A percentile compares a stretch with the other conserved stretches of the same genome.
phyloP scores from a whole-genome alignment of 2,329 filamentous ascomycete genomes.

The Aschersonia sp. region DNA sequence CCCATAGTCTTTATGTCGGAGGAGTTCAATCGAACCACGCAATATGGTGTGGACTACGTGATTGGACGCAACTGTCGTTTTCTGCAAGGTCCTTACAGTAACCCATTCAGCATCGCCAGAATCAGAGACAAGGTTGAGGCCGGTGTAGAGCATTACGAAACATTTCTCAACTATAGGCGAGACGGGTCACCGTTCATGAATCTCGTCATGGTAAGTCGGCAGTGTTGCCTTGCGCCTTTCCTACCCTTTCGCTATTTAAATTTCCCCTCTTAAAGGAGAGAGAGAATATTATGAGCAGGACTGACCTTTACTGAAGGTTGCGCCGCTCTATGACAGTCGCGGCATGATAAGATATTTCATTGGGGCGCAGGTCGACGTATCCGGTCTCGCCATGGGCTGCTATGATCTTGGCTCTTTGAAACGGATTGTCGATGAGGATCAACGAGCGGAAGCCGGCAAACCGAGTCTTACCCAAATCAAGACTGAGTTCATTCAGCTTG shows the following conservation, averaged over 20 bases:
- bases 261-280: no score
- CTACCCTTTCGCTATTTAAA: no score
- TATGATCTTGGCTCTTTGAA: slow-evolving; percentile 49
- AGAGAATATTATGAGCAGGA: neutral
- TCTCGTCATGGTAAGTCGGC: slow-evolving; percentile 44
- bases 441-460: neutral
- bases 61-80: slow-evolving; percentile 69
- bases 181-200: slow-evolving; percentile 70
- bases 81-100: slow-evolving; percentile 61
- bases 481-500: slow-evolving; percentile 51
- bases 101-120: slow-evolving; percentile 44
- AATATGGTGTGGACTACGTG: slow-evolving; percentile 48
- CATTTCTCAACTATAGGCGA: slow-evolving; percentile 65
- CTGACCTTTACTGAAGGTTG: slow-evolving; percentile 11
- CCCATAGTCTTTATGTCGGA: slow-evolving; percentile 65
- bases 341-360: slow-evolving; percentile 54
- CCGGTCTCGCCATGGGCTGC: slow-evolving; percentile 51
- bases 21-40: slow-evolving; percentile 59
- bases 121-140: slow-evolving; percentile 45
- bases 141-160: slow-evolving; percentile 58
- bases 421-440: slow-evolving; percentile 18
- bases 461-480: slow-evolving; percentile 18
- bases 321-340: slow-evolving; percentile 53
- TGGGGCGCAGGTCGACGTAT: slow-evolving; percentile 59
- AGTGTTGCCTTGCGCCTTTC: neutral